Evolutionary conservation across 208 protist genomes (phyloP), one percentile per base, ranked within the genome.

Genomic region (Trypanosoma scelopori): DNA sequence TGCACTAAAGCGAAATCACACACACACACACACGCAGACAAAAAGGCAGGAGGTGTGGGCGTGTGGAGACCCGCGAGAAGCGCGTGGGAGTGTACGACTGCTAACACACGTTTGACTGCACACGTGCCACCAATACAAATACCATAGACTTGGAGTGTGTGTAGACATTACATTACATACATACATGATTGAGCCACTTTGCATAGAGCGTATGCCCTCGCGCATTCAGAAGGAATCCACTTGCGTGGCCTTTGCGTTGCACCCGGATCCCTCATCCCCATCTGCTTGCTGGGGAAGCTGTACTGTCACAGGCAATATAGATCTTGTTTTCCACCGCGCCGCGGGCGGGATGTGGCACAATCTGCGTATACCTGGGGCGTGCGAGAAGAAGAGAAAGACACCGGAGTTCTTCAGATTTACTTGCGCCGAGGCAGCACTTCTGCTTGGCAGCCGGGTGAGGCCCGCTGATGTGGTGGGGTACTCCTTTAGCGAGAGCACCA

Each of bases 351-450:
- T 23, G 18, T 45, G 27, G 13, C 2, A 5, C 16, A 25, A 42
- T 9, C 18, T 57, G 18, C 32, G 28, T 53, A 41, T 67, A 25
- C 68, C 68, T 32, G 68, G 68, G 7, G 48, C 52, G 5, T 20
- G 42, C 12, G 68, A 67, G 52, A 73, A 73, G 43, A 59, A 52
- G 30, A 59, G 46, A 41, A 58, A 60, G 22, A 62, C 50, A 12
- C 59, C 68, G 1, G 6, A 67, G 45, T 73, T 67, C 45, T 73
- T 73, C 55, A 50, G 68, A 5, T 23, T 73, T 62, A 32, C 57
- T 7, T 72, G 67, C 41, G 23, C 20, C 6, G 32, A 55, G 3
- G 67, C 57, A 39, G 3, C 55, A 27, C 30, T n/a, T 18, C 4
- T 65, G 28, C 11, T 22, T 4, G 35, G 23, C 6, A 46, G 3